Percentiles rank a stretch among this genome's conserved stretches.
These are phyloP conservation scores for Brassica rapa DNA, from an alignment of 345 rosid genomes.

Conservation along the genomic window DNA sequence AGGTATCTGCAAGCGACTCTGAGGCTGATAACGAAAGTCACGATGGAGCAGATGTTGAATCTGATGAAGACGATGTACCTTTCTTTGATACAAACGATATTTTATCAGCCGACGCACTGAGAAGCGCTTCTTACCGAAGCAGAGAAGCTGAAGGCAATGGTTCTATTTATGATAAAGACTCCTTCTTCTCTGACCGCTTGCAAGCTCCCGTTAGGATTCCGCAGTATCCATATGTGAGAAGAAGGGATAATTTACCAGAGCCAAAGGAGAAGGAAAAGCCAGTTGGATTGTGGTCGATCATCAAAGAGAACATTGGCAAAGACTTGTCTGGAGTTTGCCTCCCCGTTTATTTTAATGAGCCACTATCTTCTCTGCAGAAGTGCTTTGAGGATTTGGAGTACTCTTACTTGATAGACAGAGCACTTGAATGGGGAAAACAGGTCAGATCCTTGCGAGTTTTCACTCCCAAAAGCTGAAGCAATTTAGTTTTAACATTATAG, in stretches of 20 bases:
- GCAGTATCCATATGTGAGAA: conserved; percentile 77
- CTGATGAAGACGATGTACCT: conserved; percentile 81
- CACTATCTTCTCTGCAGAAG: conserved; percentile 94
- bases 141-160: conserved; percentile 70
- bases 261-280: conserved; percentile 98
- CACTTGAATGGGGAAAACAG: conserved; percentile 97
- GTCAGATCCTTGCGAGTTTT: conserved; percentile 46
- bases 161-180: conserved; percentile 59
- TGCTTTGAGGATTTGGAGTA: conserved; percentile 99
- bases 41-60: conserved; percentile 84
- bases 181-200: conserved; percentile 57
- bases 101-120: conserved; percentile 75
- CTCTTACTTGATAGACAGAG: conserved; percentile 85
- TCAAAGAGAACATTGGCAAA: conserved; percentile 97
- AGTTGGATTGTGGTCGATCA: conserved; percentile 95
- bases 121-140: conserved; percentile 88
- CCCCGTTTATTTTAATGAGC: conserved; percentile 96
- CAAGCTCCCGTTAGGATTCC: conserved; percentile 54
- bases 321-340: conserved; percentile 99
- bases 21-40: conserved; percentile 93
- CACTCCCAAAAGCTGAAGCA: not conserved
- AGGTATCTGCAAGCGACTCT: conserved; percentile 83
- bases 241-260: conserved; percentile 91
- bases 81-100: conserved; percentile 92
- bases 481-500: conserved; percentile 12